Evolutionary conservation across 2,329 filamentous ascomycete species (phyloP).

Genomic region (Alternaria brassicae): DNA sequence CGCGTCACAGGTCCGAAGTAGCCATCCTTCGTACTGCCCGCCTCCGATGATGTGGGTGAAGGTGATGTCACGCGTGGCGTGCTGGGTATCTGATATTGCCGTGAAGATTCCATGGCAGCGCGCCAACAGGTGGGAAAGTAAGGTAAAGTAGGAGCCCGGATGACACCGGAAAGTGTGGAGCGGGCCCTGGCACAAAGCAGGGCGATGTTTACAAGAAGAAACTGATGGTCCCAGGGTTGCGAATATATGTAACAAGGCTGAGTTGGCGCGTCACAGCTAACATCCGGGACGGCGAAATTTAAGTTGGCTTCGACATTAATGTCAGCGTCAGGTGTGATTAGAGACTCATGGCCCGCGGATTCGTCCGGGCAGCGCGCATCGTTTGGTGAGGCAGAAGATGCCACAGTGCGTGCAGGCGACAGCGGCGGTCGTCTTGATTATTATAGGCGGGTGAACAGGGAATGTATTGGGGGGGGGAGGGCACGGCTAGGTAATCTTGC

Average conservation of each 20-base stretch:
- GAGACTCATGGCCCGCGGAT: conserved; percentile 33
- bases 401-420: conserved; percentile 43
- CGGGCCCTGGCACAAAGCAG: conserved; percentile 35
- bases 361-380: conserved; percentile 47
- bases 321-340: conserved; percentile 27
- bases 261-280: conserved; percentile 25
- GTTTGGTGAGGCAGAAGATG: conserved; percentile 39
- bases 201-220: conserved; percentile 36
- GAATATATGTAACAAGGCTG: conserved; percentile 25
- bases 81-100: conserved; percentile 68
- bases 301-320: conserved; percentile 37
- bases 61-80: conserved; percentile 91
- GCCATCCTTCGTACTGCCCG: conserved; percentile 59
- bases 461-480: conserved; percentile 18
- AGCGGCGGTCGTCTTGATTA: conserved; percentile 31
- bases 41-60: conserved; percentile 66
- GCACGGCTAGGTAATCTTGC: conserved; percentile 17
- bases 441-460: conserved; percentile 15
- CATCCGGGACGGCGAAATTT: conserved; percentile 20
- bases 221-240: conserved; percentile 17
- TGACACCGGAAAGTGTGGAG: conserved; percentile 62
- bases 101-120: conserved; percentile 55
- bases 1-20: conserved; percentile 80
- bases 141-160: conserved; percentile 65
- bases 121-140: conserved; percentile 58